Percentiles rank a stretch among this genome's conserved stretches.
Conservation (phyloP, 2,329 filamentous ascomycete genomes). For the Rhytidhysteron rufulum region DNA sequence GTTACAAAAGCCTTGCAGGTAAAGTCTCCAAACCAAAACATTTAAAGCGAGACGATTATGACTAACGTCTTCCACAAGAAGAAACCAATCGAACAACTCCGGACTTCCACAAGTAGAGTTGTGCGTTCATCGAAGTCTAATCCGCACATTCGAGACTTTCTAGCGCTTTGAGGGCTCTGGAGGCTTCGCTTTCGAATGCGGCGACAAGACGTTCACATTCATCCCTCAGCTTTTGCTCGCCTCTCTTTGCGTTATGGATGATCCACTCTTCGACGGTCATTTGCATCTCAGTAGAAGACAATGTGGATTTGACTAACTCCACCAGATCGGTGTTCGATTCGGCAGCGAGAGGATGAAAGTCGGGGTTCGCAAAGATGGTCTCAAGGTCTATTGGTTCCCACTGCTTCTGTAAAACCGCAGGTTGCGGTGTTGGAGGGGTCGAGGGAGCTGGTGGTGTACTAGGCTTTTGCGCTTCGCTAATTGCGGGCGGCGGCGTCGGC, state of each 20-base stretch:
- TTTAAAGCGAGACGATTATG: no score
- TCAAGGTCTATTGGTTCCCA: constrained; percentile 81
- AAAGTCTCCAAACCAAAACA: no score
- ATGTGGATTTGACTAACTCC: constrained; percentile 51
- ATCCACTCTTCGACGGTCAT: constrained; percentile 98
- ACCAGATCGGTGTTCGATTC: constrained; percentile 38
- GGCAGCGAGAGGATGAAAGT: constrained; percentile 8
- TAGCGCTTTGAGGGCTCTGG: constrained; percentile 70
- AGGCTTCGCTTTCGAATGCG: constrained; percentile 79
- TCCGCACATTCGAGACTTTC: constrained; percentile 59
- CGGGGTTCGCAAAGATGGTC: constrained; percentile 51
- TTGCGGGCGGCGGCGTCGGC: constrained; percentile 29
- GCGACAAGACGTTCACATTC: constrained; percentile 82
- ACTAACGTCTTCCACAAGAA: no score
- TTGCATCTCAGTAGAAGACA: constrained; percentile 73
- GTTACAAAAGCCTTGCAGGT: no score
- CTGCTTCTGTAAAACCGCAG: constrained; percentile 39
- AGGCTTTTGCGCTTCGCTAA: constrained; percentile 22
- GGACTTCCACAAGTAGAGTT: no score
- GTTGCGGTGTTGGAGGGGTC: constrained; percentile 44
- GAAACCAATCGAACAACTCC: no score
- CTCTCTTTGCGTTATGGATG: constrained; percentile 70
- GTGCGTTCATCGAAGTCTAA: no score
- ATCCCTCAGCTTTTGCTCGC: constrained; percentile 71
- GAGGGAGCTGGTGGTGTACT: constrained; percentile 42